phyloP scores from a whole-genome alignment of 805 yeast genomes.

The Sungouiozyma ichnusensis region DNA sequence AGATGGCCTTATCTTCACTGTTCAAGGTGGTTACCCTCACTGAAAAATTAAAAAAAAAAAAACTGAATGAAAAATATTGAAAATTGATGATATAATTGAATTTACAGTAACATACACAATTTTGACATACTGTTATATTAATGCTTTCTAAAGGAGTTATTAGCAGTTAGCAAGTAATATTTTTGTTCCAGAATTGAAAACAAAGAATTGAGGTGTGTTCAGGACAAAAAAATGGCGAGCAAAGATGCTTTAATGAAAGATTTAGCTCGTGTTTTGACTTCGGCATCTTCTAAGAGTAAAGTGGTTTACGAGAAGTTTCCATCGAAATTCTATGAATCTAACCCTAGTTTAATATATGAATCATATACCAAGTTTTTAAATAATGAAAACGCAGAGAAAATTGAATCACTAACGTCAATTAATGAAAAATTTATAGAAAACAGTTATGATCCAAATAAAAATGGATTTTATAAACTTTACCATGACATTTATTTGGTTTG shows the following conservation, averaged over 20 bases:
- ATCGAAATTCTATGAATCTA: slow-evolving; percentile 35
- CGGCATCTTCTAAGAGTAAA: slow-evolving; percentile 24
- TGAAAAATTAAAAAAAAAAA: too few species aligned
- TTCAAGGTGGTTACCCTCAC: too few species aligned
- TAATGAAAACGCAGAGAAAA: slow-evolving; percentile 12
- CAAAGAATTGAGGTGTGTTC: too few species aligned
- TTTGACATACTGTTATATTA: too few species aligned
- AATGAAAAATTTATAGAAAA: slow-evolving; percentile 30
- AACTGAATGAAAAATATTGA: too few species aligned
- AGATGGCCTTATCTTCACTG: too few species aligned
- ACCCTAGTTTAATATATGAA: slow-evolving; percentile 34
- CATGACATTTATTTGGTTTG: slow-evolving; percentile 59
- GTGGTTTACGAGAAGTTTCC: slow-evolving; percentile 35
- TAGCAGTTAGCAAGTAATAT: too few species aligned
- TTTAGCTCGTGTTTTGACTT: slow-evolving; percentile 13
- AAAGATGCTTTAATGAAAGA: slow-evolving; percentile 8
- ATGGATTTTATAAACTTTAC: slow-evolving; percentile 43
- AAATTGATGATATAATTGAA: too few species aligned
- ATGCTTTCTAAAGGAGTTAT: too few species aligned
- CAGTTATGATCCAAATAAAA: slow-evolving; percentile 30
- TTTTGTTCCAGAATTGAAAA: too few species aligned
- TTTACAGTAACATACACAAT: too few species aligned
- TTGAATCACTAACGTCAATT: slow-evolving; percentile 34
- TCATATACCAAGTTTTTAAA: slow-evolving; percentile 32
- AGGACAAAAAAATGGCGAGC: background rate